phyloP scores from a whole-genome alignment of 2,329 filamentous ascomycete species.

The Phaeoacremonium minimum region DNA sequence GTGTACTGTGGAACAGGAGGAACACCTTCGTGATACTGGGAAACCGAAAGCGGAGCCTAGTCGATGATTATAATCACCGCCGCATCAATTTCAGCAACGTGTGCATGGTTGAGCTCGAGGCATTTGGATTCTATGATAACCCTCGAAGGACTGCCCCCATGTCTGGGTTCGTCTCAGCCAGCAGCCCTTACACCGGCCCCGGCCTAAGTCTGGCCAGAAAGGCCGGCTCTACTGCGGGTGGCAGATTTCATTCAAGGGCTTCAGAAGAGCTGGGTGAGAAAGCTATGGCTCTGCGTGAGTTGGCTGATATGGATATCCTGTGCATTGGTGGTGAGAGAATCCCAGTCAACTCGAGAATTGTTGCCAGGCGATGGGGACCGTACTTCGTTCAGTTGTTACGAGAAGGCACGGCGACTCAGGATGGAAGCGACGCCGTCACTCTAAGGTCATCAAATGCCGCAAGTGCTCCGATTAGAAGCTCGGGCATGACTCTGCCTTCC shows the following conservation, averaged over 20 bases:
- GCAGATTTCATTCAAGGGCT: conserved; percentile 69
- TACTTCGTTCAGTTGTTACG: conserved; percentile 91
- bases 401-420: conserved; percentile 70
- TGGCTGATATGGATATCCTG: conserved; percentile 95
- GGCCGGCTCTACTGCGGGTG: conserved; percentile 65
- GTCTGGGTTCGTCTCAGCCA: conserved; percentile 81
- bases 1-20: conserved; percentile 85
- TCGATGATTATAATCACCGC: conserved; percentile 97
- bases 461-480: conserved; percentile 64
- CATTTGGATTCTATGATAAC: conserved; percentile 96
- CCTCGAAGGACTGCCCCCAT: conserved; percentile 73
- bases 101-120: conserved; percentile 94
- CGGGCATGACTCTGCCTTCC: conserved; percentile 74
- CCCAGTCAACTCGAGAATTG: conserved; percentile 85
- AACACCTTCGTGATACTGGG: conserved; percentile 96
- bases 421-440: conserved; percentile 71
- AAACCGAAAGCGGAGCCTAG: conserved; percentile 86
- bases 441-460: conserved; percentile 55
- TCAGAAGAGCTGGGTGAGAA: conserved; percentile 84
- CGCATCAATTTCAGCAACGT: conserved; percentile 97
- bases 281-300: conserved; percentile 73
- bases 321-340: conserved; percentile 88
- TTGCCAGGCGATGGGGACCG: conserved; percentile 86
- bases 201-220: conserved; percentile 55
- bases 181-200: conserved; percentile 59